Evolutionary conservation across 371 early-diverging fungal species (phyloP).

Genomic region (Apophysomyces variabilis): DNA sequence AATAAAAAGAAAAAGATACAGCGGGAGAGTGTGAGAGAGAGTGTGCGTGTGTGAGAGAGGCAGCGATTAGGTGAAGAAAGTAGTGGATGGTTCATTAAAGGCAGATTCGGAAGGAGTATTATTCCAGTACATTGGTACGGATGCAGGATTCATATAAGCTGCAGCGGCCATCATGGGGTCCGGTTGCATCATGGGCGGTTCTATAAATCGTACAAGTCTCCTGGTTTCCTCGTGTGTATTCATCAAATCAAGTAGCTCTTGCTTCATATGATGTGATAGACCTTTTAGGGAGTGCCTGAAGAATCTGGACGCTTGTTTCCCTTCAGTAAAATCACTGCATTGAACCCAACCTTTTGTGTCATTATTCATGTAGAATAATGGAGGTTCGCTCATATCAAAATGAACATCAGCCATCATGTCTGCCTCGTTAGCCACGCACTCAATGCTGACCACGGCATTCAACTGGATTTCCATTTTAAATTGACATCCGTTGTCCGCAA

Average conservation of each 20-base stretch:
- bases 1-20: constrained; percentile 6
- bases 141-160: constrained; percentile 11
- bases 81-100: constrained; percentile 7
- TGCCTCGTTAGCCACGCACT: constrained; percentile 53
- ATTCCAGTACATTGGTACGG: constrained; percentile 5
- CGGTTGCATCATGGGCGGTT: constrained; percentile 14
- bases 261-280: constrained; percentile 51
- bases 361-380: constrained; percentile 68
- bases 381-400: constrained; percentile 65
- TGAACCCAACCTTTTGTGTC: constrained; percentile 55
- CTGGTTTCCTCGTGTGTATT: constrained; percentile 43
- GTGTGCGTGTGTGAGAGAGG: too few species aligned
- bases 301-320: constrained; percentile 42
- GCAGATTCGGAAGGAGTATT: not conserved
- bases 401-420: constrained; percentile 58
- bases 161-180: constrained; percentile 11
- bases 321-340: constrained; percentile 67
- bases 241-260: constrained; percentile 48
- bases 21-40: not conserved
- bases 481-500: constrained; percentile 65
- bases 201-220: constrained; percentile 44
- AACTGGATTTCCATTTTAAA: constrained; percentile 78
- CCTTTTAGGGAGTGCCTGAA: constrained; percentile 71
- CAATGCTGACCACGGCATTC: constrained; percentile 59
- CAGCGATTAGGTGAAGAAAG: constrained; percentile 4